These are phyloP conservation scores for Citrullus amarus DNA, from an alignment of 306 rosid species.

Conservation along the genomic window DNA sequence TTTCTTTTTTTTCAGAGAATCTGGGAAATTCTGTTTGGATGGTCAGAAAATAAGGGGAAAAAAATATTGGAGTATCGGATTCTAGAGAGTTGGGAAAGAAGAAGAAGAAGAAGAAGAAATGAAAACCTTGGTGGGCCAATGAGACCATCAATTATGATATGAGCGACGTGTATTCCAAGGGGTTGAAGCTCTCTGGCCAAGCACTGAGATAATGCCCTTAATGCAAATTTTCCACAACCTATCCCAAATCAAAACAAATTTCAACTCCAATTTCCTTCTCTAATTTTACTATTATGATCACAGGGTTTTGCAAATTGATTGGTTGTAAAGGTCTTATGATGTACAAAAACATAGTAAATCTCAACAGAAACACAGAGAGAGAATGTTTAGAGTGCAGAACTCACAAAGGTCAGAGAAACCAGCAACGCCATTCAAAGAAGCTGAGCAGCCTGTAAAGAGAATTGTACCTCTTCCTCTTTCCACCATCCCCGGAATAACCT, in stretches of 20 bases:
- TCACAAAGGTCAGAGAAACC: constrained; percentile 72
- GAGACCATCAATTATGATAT: constrained; percentile 72
- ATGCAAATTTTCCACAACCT: constrained; percentile 97
- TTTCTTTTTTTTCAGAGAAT: neutral
- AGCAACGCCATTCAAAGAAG: constrained; percentile 70
- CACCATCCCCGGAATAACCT: constrained; percentile 90
- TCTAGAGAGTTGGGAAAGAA: neutral
- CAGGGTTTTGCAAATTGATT: neutral
- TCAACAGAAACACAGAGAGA: too few relatives aligned
- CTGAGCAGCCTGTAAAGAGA: constrained; percentile 81
- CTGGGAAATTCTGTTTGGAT: neutral
- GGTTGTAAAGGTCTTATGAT: neutral
- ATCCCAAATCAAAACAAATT: neutral
- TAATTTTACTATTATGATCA: too few relatives aligned
- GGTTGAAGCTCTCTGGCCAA: constrained; percentile 83
- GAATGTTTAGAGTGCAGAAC: neutral
- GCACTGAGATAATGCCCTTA: constrained; percentile 82
- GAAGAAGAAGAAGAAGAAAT: neutral
- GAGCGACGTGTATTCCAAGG: constrained; percentile 82
- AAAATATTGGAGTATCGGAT: neutral
- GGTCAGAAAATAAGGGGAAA: neutral
- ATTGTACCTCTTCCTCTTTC: constrained; percentile 89
- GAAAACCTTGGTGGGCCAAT: constrained; percentile 66
- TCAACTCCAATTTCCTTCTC: too few relatives aligned
- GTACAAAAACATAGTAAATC: neutral